Conservation (phyloP, 192 early-diverging fungal species). For the Coemansia sp. region DNA sequence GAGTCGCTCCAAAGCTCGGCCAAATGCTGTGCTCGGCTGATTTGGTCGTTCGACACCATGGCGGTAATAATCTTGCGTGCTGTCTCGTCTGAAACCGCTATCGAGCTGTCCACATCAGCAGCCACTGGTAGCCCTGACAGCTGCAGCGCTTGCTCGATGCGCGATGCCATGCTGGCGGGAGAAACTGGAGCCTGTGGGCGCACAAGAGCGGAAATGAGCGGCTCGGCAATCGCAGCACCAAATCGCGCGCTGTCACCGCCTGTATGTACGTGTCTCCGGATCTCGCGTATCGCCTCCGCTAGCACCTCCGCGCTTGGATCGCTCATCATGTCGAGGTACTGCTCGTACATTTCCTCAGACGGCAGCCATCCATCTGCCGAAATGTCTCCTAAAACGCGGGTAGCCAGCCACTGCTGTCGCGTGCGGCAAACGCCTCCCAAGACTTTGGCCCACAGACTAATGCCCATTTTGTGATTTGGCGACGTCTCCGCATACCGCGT, state of each 20-base stretch:
- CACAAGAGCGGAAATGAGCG: conserved; percentile 25
- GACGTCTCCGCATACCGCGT: not conserved
- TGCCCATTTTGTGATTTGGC: not conserved
- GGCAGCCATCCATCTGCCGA: conserved; percentile 27
- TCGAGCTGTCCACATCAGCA: not conserved
- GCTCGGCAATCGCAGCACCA: conserved; percentile 3
- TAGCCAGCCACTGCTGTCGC: conserved; percentile 35
- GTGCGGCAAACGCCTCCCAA: conserved; percentile 3
- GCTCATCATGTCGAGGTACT: conserved; percentile 10
- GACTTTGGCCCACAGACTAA: conserved; percentile 12
- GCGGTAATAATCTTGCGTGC: conserved; percentile 27
- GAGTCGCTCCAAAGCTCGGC: conserved; percentile 27
- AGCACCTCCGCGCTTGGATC: conserved; percentile 15
- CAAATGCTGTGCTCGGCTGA: conserved; percentile 30
- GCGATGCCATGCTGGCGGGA: not conserved
- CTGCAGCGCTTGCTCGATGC: conserved; percentile 36
- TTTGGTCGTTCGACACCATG: conserved; percentile 23
- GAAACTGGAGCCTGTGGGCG: not conserved
- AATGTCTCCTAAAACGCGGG: conserved; percentile 30
- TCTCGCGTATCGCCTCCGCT: not conserved
- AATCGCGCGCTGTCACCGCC: not conserved
- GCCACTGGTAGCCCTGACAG: conserved; percentile 7
- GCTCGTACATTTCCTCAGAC: conserved; percentile 15
- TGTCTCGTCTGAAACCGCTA: conserved; percentile 21
- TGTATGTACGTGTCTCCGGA: not conserved